These are phyloP conservation scores for Athelia sp. DNA, from an alignment of 1,284 basidiomycete genomes.

Conservation along the genomic window DNA sequence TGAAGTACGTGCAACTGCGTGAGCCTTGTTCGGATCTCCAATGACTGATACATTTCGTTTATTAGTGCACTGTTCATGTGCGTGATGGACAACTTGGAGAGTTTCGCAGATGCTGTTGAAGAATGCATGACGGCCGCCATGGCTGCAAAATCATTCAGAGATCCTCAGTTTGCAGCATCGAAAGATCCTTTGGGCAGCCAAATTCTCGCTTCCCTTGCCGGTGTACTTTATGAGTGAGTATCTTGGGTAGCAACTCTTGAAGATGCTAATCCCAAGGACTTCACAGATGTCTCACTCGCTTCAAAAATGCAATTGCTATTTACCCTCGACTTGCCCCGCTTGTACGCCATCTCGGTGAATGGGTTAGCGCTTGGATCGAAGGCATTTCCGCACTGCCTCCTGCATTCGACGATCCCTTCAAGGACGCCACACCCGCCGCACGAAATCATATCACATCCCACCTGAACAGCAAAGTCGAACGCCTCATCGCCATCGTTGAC, in stretches of 20 bases:
- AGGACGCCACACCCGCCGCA: conserved; percentile 14
- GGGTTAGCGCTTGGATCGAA: conserved; percentile 43
- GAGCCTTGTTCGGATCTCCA: not conserved
- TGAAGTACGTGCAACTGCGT: conserved; percentile 41
- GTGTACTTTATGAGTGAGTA: conserved; percentile 49
- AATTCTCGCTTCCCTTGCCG: conserved; percentile 43
- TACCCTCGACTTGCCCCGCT: conserved; percentile 40
- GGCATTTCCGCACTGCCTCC: conserved; percentile 32
- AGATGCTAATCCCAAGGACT: not conserved
- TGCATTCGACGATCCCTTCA: conserved; percentile 28
- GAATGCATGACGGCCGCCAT: conserved; percentile 39
- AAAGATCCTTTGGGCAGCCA: conserved; percentile 28
- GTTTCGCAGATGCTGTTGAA: conserved; percentile 36
- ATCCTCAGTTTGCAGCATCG: conserved; percentile 19
- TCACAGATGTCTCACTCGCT: conserved; percentile 51
- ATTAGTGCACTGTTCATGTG: conserved; percentile 48
- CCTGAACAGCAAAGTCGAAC: conserved; percentile 34
- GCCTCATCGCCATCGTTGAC: conserved; percentile 39
- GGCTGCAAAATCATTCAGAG: conserved; percentile 33
- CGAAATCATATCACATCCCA: conserved; percentile 32
- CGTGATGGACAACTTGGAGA: conserved; percentile 46
- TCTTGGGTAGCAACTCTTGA: not conserved
- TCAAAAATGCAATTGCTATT: conserved; percentile 47
- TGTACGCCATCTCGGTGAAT: conserved; percentile 35
- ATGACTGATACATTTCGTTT: conserved; percentile 5